phyloP scores from a whole-genome alignment of 148 eudicot genomes.

The Cornus controversa region DNA sequence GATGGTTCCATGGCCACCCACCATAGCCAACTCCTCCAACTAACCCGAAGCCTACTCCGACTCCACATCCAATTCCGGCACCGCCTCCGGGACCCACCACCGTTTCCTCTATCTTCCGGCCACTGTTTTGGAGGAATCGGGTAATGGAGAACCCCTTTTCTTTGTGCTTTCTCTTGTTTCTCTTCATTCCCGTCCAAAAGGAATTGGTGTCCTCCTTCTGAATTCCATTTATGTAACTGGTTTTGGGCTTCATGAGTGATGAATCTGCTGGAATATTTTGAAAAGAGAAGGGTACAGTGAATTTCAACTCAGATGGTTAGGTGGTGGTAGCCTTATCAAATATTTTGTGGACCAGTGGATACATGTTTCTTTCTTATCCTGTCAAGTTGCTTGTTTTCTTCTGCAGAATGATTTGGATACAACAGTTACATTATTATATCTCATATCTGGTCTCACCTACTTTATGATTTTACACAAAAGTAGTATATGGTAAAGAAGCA shows the following conservation, averaged over 20 bases:
- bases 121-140: constrained; percentile 26
- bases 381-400: no score
- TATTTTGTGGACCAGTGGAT: no score
- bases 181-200: constrained; percentile 29
- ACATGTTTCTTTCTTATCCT: no score
- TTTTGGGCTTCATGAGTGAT: constrained; percentile 1
- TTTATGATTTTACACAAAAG: no score
- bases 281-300: no score
- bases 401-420: no score
- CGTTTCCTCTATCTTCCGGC: constrained; percentile 26
- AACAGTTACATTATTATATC: no score
- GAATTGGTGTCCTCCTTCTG: constrained; percentile 29
- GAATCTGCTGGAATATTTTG: neutral
- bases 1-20: constrained; percentile 55
- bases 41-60: constrained; percentile 55
- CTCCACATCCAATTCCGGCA: constrained; percentile 67
- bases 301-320: no score
- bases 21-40: constrained; percentile 56
- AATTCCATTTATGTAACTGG: constrained; percentile 17
- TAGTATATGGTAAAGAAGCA: no score
- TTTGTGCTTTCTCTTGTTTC: constrained; percentile 9
- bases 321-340: no score
- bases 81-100: constrained; percentile 58
- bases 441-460: no score
- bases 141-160: constrained; percentile 12